These are phyloP conservation scores for Penicillium sp. DNA, from an alignment of 2,329 filamentous ascomycete genomes.

Conservation along the genomic window DNA sequence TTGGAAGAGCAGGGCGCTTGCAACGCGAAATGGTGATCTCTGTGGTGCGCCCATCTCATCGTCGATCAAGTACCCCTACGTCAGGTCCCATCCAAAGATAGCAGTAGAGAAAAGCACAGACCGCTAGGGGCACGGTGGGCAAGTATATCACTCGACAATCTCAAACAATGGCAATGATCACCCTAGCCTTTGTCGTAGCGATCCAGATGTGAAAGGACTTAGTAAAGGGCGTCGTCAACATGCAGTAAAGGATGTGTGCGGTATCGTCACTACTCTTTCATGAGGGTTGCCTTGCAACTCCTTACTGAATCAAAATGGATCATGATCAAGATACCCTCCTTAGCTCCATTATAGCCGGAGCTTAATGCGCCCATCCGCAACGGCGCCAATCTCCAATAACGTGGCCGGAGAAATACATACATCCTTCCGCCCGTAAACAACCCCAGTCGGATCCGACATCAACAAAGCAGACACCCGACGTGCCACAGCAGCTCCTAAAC, in stretches of 20 bases:
- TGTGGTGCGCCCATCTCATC: not conserved
- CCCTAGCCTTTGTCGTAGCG: not conserved
- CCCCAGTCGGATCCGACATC: not conserved
- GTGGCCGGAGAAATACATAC: slow-evolving; percentile 12
- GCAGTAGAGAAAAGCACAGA: slow-evolving; percentile 1
- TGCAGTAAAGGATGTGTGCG: not conserved
- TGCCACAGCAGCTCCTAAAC: not conserved
- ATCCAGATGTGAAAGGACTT: not conserved
- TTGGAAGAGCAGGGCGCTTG: slow-evolving; percentile 1
- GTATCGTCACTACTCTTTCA: not conserved
- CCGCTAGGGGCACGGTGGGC: not conserved
- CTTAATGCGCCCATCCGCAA: slow-evolving; percentile 11
- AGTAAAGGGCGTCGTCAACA: not conserved
- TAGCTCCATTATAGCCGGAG: not conserved
- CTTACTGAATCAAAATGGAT: not conserved
- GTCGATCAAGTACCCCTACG: not conserved
- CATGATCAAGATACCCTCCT: not conserved
- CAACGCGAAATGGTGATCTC: not conserved
- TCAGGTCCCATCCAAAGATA: not conserved
- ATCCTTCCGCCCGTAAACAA: not conserved
- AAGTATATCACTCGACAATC: not conserved
- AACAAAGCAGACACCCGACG: not conserved
- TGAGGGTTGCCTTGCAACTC: not conserved
- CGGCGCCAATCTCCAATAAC: slow-evolving; percentile 20
- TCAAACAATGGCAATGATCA: not conserved